phyloP scores from a whole-genome alignment of 2,329 filamentous ascomycete species.

The Claviceps purpurea region DNA sequence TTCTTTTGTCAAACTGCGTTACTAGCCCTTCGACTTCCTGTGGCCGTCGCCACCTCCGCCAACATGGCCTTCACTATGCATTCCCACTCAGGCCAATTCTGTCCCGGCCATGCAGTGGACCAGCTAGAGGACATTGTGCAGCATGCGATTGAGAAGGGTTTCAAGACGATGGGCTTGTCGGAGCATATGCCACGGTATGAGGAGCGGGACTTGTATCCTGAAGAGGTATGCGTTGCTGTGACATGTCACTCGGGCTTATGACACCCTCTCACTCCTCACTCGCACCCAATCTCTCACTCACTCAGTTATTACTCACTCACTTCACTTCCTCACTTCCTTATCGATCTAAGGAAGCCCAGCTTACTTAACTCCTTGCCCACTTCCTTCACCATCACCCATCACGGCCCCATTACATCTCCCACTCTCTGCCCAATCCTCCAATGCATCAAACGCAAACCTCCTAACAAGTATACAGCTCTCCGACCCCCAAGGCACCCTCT shows the following conservation, averaged over 20 bases:
- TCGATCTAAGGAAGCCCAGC: too few relatives aligned
- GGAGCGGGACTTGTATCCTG: constrained; percentile 72
- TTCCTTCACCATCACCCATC: too few relatives aligned
- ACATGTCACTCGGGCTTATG: background rate
- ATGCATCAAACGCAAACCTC: background rate
- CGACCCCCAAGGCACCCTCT: constrained; percentile 34
- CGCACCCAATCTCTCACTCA: background rate
- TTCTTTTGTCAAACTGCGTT: too few relatives aligned
- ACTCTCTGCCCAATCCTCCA: background rate
- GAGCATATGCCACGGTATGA: constrained; percentile 86
- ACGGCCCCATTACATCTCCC: too few relatives aligned
- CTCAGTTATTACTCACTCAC: background rate
- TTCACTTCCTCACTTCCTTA: background rate
- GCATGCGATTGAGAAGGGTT: constrained; percentile 63
- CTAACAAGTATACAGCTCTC: constrained; percentile 25
- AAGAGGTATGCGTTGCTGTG: constrained; percentile 47
- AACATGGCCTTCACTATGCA: constrained; percentile 94
- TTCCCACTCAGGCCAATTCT: constrained; percentile 96
- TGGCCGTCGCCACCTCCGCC: background rate
- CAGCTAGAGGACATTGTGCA: constrained; percentile 72
- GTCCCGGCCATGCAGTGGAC: constrained; percentile 75
- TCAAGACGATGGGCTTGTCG: constrained; percentile 74
- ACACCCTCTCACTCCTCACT: background rate
- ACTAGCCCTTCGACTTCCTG: too few relatives aligned
- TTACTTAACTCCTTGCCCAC: too few relatives aligned